Percentiles rank a stretch among this genome's conserved stretches.
These are phyloP conservation scores for Cytidiella melzeri DNA, from an alignment of 768 basidiomycete genomes.

Conservation along the genomic window DNA sequence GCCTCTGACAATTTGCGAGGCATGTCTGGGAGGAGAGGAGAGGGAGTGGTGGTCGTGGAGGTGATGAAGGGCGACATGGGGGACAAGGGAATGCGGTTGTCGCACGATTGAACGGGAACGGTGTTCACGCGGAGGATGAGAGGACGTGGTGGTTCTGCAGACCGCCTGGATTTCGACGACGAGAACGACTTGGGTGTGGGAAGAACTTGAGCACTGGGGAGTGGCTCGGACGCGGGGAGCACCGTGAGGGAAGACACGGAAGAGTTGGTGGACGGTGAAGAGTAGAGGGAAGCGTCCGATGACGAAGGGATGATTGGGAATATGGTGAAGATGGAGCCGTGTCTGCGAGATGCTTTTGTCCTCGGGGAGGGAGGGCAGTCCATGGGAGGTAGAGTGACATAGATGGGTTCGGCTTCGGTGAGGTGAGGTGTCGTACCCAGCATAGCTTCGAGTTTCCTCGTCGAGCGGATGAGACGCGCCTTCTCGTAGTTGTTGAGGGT, in stretches of 20 bases:
- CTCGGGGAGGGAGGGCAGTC: background rate
- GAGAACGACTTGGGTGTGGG: slow-evolving; percentile 14
- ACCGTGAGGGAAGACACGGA: slow-evolving; percentile 18
- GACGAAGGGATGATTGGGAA: slow-evolving; percentile 3
- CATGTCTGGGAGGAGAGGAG: slow-evolving; percentile 6
- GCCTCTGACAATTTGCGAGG: background rate
- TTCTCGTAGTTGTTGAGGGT: slow-evolving; percentile 27
- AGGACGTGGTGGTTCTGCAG: slow-evolving; percentile 20
- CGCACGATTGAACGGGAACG: slow-evolving; percentile 20
- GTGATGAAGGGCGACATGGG: slow-evolving; percentile 28
- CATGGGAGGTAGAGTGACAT: background rate
- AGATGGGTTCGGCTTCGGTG: slow-evolving; percentile 21
- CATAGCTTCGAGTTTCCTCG: slow-evolving; percentile 30
- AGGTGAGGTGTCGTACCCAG: slow-evolving; percentile 32
- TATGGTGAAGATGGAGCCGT: slow-evolving; percentile 7
- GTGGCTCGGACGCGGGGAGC: slow-evolving; percentile 18
- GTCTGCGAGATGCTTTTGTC: slow-evolving; percentile 1
- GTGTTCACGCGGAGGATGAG: slow-evolving; percentile 28
- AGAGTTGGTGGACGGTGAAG: slow-evolving; percentile 15
- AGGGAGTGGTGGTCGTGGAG: slow-evolving; percentile 9
- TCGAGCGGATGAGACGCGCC: slow-evolving; percentile 30
- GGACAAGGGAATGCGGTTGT: slow-evolving; percentile 28
- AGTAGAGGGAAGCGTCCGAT: slow-evolving; percentile 11
- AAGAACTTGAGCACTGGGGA: slow-evolving; percentile 16
- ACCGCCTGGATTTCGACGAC: slow-evolving; percentile 9